Evolutionary conservation across 1,284 basidiomycete species (phyloP), one percentile per base, ranked within the genome.

Genomic region (Clitocybe nebularis): DNA sequence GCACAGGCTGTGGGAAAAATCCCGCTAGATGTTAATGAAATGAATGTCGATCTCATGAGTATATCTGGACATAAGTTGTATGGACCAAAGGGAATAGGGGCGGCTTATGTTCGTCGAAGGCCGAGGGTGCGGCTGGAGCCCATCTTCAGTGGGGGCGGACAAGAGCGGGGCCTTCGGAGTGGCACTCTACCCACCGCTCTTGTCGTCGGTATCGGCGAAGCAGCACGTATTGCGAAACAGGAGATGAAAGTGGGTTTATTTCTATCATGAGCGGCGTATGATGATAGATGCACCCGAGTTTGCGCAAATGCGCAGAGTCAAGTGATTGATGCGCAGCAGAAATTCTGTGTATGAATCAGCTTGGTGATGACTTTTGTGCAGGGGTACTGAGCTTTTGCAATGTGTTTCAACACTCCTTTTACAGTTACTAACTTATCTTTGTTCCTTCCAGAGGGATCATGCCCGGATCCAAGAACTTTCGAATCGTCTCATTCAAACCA

Each of bases 51-150:
- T 68, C 73, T 97, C 43, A 84, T 99, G 84, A 93, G 89, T 51
- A 89, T 99, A 45, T 95, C 92, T 4, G 94, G 90, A 3, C 96
- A 99, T 75, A 99, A 99, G 71, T 67, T 99, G 11, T 99, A 99
- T 66, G 96, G 96, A 2, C 96, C 96, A 4, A 99, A 99, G 69
- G 96, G 96, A 11, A 68, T 99, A 35, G 96, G 96, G 25, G 95
- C 92, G 3, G 87, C 88, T 13, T 99, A 98, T 66, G 93, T 99
- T 38, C 80, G 96, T 44, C 72, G 96, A 54, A 72, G 94, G 53
- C 96, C 96, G 2, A 77, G 96, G 52, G 96, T 99, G 33, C 78
- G 96, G 47, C 68, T 99, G 53, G 96, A 99, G 63, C 95, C 96
- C 1, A 86, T 99, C 55, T 75, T 99, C 49, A 93, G 81, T 53